These are phyloP conservation scores for Xylaria intraflava DNA, from an alignment of 495 filamentous ascomycete genomes.

Conservation along the genomic window DNA sequence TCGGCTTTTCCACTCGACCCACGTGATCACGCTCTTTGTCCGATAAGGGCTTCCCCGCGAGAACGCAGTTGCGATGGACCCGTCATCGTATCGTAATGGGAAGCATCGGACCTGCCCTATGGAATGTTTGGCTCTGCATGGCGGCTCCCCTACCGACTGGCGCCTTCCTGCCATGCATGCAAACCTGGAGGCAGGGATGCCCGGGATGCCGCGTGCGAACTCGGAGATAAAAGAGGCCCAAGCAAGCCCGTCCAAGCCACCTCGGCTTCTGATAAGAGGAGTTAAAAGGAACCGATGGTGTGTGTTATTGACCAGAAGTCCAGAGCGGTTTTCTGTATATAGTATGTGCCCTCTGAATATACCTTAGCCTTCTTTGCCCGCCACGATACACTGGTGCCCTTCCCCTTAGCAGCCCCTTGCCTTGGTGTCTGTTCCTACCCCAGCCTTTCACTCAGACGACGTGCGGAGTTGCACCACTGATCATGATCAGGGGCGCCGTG, in stretches of 20 bases:
- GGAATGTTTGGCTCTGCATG: slow-evolving; percentile 14
- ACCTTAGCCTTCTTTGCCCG: not conserved
- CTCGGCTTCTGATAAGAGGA: not conserved
- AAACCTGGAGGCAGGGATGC: slow-evolving; percentile 7
- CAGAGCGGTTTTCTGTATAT: not conserved
- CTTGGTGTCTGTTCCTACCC: not conserved
- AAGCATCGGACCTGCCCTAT: slow-evolving; percentile 15
- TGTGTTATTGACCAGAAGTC: not conserved
- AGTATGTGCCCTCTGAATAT: not conserved
- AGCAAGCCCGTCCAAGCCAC: slow-evolving; percentile 7
- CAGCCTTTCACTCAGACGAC: not conserved
- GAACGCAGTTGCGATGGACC: slow-evolving; percentile 14
- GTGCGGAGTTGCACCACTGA: slow-evolving; percentile 4
- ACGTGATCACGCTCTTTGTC: slow-evolving; percentile 18
- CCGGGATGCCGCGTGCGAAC: slow-evolving; percentile 19
- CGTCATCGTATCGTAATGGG: slow-evolving; percentile 27
- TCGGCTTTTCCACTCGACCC: slow-evolving; percentile 20
- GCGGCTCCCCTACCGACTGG: slow-evolving; percentile 10
- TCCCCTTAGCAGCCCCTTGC: not conserved
- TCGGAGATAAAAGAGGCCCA: slow-evolving; percentile 26
- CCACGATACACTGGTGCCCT: not conserved
- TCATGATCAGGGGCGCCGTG: slow-evolving; percentile 20
- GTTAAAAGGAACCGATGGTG: slow-evolving; percentile 2
- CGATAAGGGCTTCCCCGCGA: slow-evolving; percentile 23
- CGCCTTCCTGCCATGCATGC: slow-evolving; percentile 12